phyloP scores from a whole-genome alignment of 192 early-diverging fungal genomes.

The Anaeromyces robustus region DNA sequence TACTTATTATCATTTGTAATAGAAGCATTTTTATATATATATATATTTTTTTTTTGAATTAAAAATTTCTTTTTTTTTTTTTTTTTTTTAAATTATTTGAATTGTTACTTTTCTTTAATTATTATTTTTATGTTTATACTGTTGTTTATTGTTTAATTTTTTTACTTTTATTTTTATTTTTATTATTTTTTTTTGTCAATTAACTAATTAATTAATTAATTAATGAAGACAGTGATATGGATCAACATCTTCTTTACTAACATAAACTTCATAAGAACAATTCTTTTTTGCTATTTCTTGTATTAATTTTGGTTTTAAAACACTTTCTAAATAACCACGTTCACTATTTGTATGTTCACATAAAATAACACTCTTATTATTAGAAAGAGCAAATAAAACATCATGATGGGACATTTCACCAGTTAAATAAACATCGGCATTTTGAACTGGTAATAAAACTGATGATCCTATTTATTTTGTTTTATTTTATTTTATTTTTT shows the following conservation, averaged over 20 bases:
- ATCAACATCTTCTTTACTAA: not conserved
- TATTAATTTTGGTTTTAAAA: not conserved
- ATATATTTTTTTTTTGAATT: too few species aligned
- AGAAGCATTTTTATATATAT: too few species aligned
- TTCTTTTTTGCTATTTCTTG: not conserved
- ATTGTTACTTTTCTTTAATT: too few species aligned
- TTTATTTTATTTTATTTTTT: not conserved
- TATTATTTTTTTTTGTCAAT: too few species aligned
- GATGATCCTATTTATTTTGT: slow-evolving; percentile 26
- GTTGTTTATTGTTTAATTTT: too few species aligned
- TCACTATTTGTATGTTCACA: not conserved
- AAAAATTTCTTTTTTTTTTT: too few species aligned
- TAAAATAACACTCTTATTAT: slow-evolving; percentile 17
- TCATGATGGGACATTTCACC: slow-evolving; percentile 96
- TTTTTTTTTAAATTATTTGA: too few species aligned
- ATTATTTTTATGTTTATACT: too few species aligned
- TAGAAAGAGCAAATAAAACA: slow-evolving; percentile 62
- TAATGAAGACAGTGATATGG: not conserved
- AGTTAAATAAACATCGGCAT: slow-evolving; percentile 68
- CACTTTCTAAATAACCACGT: not conserved
- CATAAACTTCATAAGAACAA: not conserved
- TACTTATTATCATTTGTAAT: too few species aligned
- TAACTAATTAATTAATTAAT: not conserved
- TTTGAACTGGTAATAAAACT: slow-evolving; percentile 32
- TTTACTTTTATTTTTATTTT: too few species aligned